Conservation (phyloP, 1,284 basidiomycete species). For the Trichosporon ovoides region DNA sequence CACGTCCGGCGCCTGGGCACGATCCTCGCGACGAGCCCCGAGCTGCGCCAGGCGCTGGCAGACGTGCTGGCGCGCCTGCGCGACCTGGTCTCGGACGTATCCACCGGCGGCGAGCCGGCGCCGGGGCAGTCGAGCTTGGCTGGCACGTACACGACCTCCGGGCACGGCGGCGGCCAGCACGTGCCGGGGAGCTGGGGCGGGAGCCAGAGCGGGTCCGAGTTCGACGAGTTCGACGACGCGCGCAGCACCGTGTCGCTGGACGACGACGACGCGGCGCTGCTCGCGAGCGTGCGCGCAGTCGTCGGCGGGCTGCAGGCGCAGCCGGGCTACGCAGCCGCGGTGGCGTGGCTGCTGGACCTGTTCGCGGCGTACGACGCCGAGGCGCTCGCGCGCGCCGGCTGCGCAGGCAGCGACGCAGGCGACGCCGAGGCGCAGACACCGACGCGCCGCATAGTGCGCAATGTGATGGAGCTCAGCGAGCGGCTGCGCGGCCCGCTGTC, state of each 20-base stretch:
- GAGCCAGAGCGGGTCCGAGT: neutral
- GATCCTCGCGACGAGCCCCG: conserved; percentile 12
- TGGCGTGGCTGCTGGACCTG: conserved; percentile 17
- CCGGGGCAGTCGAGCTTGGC: neutral
- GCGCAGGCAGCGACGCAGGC: neutral
- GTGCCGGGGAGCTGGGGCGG: neutral
- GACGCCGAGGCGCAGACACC: neutral
- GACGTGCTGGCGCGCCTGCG: conserved; percentile 1
- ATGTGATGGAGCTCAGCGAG: conserved; percentile 9
- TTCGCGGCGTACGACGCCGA: conserved; percentile 15
- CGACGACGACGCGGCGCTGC: neutral
- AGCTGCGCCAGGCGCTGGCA: conserved; percentile 6
- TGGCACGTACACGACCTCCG: neutral
- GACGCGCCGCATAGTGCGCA: conserved; percentile 10
- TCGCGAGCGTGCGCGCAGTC: neutral
- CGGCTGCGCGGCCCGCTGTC: conserved; percentile 14
- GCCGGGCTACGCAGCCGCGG: conserved; percentile 4
- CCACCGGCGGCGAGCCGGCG: neutral
- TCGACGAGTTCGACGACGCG: conserved; percentile 2
- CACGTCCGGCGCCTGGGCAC: conserved; percentile 8
- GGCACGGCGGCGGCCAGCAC: neutral
- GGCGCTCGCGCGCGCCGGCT: neutral
- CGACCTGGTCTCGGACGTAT: neutral
- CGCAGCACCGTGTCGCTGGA: neutral
- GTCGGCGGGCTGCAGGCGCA: conserved; percentile 10